phyloP scores from a whole-genome alignment of 768 basidiomycete species.

The Russula ochroleuca region DNA sequence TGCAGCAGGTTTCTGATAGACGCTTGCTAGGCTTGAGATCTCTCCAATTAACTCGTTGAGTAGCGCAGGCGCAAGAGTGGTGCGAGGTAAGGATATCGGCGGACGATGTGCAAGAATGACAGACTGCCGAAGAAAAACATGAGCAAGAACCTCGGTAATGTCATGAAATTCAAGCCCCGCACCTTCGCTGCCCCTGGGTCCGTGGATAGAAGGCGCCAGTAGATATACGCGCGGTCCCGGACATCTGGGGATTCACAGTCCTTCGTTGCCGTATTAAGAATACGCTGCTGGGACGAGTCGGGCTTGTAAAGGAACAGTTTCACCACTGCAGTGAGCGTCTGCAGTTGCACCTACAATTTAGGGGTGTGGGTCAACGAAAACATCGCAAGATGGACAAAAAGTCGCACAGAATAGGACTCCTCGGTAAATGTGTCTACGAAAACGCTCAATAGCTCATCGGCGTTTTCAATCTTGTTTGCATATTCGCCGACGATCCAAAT shows the following conservation, averaged over 20 bases:
- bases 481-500: conserved; percentile 99
- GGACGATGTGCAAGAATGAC: conserved; percentile 91
- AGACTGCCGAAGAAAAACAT: conserved; percentile 34
- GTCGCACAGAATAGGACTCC: conserved; percentile 80
- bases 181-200: conserved; percentile 96
- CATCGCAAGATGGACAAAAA: neutral
- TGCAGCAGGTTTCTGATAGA: conserved; percentile 95
- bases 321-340: conserved; percentile 90
- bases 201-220: conserved; percentile 92
- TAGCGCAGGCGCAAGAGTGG: conserved; percentile 80
- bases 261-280: conserved; percentile 91
- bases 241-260: conserved; percentile 97
- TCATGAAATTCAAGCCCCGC: conserved; percentile 7
- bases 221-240: conserved; percentile 94
- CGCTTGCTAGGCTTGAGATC: conserved; percentile 84
- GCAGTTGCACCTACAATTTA: conserved; percentile 48
- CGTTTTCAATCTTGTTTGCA: conserved; percentile 89
- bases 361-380: neutral
- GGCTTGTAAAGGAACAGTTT: conserved; percentile 96
- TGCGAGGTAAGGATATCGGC: conserved; percentile 88
- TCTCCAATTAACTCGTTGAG: conserved; percentile 91
- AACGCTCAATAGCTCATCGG: conserved; percentile 82
- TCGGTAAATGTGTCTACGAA: conserved; percentile 93
- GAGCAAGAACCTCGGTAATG: neutral
- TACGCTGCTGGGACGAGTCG: conserved; percentile 85